These are phyloP conservation scores for Colletotrichum sp. DNA, from an alignment of 2,329 filamentous ascomycete genomes.

Conservation along the genomic window DNA sequence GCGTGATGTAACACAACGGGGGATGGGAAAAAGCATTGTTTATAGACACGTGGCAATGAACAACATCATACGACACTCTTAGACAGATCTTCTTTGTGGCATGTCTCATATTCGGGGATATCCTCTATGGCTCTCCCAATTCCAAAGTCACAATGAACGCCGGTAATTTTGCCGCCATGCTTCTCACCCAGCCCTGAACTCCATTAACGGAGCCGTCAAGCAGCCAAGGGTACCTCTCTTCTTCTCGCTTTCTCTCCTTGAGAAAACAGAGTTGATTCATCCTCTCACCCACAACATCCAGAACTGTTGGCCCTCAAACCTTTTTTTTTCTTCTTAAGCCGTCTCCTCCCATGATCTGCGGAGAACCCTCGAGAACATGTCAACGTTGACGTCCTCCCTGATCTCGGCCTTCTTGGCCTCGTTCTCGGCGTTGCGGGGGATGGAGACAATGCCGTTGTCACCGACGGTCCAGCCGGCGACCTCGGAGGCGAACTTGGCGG, in stretches of 20 bases:
- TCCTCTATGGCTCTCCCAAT: conserved; percentile 22
- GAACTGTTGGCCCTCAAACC: not conserved
- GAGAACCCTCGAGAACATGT: conserved; percentile 82
- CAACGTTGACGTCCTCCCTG: conserved; percentile 91
- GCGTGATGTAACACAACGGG: conserved; percentile 25
- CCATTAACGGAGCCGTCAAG: conserved; percentile 16
- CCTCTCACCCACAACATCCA: not conserved
- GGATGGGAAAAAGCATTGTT: conserved; percentile 19
- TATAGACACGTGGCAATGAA: not conserved
- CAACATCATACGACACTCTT: conserved; percentile 3
- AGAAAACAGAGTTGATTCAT: not conserved
- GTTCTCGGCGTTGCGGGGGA: conserved; percentile 95
- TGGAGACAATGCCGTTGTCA: conserved; percentile 66
- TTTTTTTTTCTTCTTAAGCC: conserved; percentile 47
- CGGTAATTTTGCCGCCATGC: conserved; percentile 26
- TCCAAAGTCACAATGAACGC: conserved; percentile 25
- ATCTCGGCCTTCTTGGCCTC: conserved; percentile 96
- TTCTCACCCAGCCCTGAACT: conserved; percentile 20
- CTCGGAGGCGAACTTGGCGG: conserved; percentile 81
- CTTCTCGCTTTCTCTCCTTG: not conserved
- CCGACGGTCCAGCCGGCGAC: conserved; percentile 88
- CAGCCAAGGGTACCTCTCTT: conserved; percentile 2
- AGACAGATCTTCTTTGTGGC: conserved; percentile 3
- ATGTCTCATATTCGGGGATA: conserved; percentile 24
- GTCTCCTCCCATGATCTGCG: conserved; percentile 86